phyloP scores from a whole-genome alignment of 768 basidiomycete species.

The Calocybe cyanea region DNA sequence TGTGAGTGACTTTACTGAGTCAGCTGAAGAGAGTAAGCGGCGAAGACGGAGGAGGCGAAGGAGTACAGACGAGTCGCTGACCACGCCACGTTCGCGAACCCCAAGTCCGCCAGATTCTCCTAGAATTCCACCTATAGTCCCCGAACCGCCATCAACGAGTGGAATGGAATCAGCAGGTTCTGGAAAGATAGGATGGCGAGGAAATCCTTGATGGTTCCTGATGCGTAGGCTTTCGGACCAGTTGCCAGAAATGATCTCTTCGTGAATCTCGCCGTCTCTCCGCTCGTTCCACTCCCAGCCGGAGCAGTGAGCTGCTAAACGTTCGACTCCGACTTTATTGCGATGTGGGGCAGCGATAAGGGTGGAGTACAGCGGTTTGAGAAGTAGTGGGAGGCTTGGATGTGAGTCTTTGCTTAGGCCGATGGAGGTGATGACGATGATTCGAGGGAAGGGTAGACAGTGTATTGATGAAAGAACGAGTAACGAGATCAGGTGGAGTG shows the following conservation, averaged over 20 bases:
- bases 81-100: too few species aligned
- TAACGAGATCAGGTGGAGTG: slow-evolving; percentile 54
- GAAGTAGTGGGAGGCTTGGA: slow-evolving; percentile 38
- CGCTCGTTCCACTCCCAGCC: slow-evolving; percentile 47
- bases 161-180: too few species aligned
- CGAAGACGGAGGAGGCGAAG: too few species aligned
- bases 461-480: slow-evolving; percentile 50
- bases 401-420: slow-evolving; percentile 49
- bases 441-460: slow-evolving; percentile 51
- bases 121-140: too few species aligned
- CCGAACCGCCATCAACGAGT: too few species aligned
- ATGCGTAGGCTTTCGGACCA: slow-evolving; percentile 41
- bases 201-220: slow-evolving; percentile 41
- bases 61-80: too few species aligned
- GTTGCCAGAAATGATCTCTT: slow-evolving; percentile 33
- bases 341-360: slow-evolving; percentile 43
- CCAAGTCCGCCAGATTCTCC: too few species aligned
- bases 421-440: slow-evolving; percentile 50
- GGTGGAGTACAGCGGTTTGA: slow-evolving; percentile 47
- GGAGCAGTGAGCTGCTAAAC: slow-evolving; percentile 40
- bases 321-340: slow-evolving; percentile 63
- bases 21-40: too few species aligned
- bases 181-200: too few species aligned
- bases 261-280: slow-evolving; percentile 33
- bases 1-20: too few species aligned